Conservation (phyloP, 2,329 filamentous ascomycete species). For the Pseudonectria buxi region DNA sequence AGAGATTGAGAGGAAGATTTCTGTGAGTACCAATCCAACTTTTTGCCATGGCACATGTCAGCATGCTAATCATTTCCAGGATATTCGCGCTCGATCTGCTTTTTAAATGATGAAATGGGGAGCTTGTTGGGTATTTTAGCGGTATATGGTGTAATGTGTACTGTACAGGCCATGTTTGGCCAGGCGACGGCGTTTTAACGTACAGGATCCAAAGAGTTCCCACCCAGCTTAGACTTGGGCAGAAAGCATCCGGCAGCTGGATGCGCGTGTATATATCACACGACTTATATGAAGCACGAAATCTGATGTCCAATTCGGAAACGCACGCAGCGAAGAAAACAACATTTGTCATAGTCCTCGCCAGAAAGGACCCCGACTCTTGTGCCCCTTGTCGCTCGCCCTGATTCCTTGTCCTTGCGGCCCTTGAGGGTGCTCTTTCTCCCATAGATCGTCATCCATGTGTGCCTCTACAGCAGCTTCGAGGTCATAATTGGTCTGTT, state of each 20-base stretch:
- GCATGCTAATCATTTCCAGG: constrained; percentile 31
- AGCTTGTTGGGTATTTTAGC: constrained; percentile 14
- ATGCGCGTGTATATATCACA: constrained; percentile 15
- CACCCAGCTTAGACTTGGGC: constrained; percentile 11
- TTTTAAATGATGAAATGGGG: constrained; percentile 36
- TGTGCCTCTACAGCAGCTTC: constrained; percentile 57
- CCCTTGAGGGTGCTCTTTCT: constrained; percentile 53
- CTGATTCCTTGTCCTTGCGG: constrained; percentile 14
- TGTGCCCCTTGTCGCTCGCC: constrained; percentile 21
- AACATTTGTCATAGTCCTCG: constrained; percentile 22
- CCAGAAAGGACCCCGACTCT: constrained; percentile 27
- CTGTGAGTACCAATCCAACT: constrained; percentile 35
- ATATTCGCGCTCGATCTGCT: constrained; percentile 53
- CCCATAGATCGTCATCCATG: constrained; percentile 69
- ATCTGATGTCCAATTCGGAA: constrained; percentile 19
- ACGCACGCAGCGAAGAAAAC: constrained; percentile 3
- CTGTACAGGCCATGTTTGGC: constrained; percentile 22
- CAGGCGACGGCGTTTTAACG: constrained; percentile 24
- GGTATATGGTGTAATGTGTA: constrained; percentile 16
- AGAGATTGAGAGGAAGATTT: constrained; percentile 95
- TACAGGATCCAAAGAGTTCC: constrained; percentile 18
- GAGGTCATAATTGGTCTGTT: constrained; percentile 62
- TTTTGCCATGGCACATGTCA: neutral
- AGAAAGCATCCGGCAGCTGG: constrained; percentile 20
- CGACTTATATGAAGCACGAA: constrained; percentile 23